phyloP scores from a whole-genome alignment of 169 alveolate genomes.

The Babesia gibsoni region DNA sequence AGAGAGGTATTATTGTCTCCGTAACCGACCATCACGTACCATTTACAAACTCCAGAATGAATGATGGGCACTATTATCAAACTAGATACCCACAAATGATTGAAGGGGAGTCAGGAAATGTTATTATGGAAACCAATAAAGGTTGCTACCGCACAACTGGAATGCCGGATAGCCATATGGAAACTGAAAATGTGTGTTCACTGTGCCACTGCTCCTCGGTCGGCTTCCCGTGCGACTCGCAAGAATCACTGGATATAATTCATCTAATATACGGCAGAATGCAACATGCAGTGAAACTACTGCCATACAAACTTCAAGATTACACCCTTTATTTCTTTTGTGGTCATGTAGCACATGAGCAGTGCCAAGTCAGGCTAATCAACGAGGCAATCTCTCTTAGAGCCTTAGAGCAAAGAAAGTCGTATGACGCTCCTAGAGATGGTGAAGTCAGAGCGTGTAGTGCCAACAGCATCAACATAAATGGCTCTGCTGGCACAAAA shows the following conservation, averaged over 20 bases:
- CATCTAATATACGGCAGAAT: background rate
- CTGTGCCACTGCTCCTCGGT: background rate
- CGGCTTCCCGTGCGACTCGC: background rate
- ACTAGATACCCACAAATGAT: no score
- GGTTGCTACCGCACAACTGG: background rate
- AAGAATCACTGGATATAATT: background rate
- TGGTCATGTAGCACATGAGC: conserved; percentile 34
- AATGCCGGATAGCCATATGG: background rate
- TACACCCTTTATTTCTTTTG: conserved; percentile 26
- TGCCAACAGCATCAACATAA: background rate
- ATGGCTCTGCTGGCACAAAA: background rate
- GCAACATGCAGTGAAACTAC: background rate
- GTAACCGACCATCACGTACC: background rate
- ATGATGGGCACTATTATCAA: background rate
- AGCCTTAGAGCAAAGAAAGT: background rate
- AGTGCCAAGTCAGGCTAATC: conserved; percentile 34
- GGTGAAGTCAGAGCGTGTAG: background rate
- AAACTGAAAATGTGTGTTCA: background rate
- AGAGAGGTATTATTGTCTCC: conserved; percentile 10
- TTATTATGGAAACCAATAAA: no score
- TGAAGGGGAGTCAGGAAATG: no score
- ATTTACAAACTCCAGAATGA: background rate
- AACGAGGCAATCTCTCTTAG: conserved; percentile 1
- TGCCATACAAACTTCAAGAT: background rate
- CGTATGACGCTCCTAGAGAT: background rate